These are phyloP conservation scores for Hypomyces rosellus DNA, from an alignment of 2,329 filamentous ascomycete species.

Conservation along the genomic window DNA sequence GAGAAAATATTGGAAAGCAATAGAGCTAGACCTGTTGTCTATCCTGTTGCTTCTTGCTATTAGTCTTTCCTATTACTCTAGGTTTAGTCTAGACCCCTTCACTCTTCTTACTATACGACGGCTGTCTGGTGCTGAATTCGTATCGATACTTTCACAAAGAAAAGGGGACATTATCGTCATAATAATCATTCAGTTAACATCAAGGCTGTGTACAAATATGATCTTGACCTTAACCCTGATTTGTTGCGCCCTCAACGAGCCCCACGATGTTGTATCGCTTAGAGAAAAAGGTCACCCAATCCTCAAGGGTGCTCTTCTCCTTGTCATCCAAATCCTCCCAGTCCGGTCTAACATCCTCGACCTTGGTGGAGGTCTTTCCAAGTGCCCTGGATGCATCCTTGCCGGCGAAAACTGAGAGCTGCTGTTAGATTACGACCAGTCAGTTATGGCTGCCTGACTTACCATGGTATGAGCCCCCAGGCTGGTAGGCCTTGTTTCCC, in stretches of 20 bases:
- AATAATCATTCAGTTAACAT: neutral
- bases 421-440: neutral
- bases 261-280: constrained; percentile 94
- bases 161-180: too few species aligned
- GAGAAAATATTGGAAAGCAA: too few species aligned
- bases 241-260: constrained; percentile 54
- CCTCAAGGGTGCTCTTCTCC: constrained; percentile 75
- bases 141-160: too few species aligned
- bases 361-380: constrained; percentile 77
- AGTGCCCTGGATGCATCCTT: constrained; percentile 94
- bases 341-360: constrained; percentile 73
- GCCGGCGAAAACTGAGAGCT: constrained; percentile 73
- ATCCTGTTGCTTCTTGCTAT: too few species aligned
- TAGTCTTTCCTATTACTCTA: too few species aligned
- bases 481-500: constrained; percentile 79
- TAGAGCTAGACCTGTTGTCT: too few species aligned
- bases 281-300: constrained; percentile 95
- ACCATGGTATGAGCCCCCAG: constrained; percentile 82
- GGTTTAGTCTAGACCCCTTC: too few species aligned
- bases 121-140: too few species aligned
- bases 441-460: constrained; percentile 23
- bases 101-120: too few species aligned
- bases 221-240: constrained; percentile 34
- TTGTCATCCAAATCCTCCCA: constrained; percentile 81
- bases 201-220: too few species aligned